Conservation (phyloP, 768 basidiomycete species). For the Guyanaporus albipodus region DNA sequence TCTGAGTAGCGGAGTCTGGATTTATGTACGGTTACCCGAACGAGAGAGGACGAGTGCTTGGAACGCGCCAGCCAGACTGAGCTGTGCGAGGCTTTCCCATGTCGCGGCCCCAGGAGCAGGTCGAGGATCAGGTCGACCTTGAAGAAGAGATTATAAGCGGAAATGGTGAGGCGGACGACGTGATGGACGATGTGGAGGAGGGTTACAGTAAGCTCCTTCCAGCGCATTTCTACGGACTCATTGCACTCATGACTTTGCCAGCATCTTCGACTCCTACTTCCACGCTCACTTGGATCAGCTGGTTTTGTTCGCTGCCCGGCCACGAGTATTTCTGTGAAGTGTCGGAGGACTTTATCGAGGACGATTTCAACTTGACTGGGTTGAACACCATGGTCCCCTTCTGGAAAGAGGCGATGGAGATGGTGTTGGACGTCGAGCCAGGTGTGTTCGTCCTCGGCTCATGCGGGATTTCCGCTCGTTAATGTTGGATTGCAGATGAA, state of each 20-base stretch:
- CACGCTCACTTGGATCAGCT: slow-evolving; percentile 91
- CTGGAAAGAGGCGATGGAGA: slow-evolving; percentile 99
- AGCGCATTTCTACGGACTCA: slow-evolving; percentile 5
- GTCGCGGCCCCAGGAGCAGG: slow-evolving; percentile 38
- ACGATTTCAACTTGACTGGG: slow-evolving; percentile 98
- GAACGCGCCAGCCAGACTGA: slow-evolving; percentile 22
- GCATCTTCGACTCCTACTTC: slow-evolving; percentile 90
- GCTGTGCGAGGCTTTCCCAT: slow-evolving; percentile 27
- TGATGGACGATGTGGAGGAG: slow-evolving; percentile 67
- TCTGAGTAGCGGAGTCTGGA: slow-evolving; percentile 30
- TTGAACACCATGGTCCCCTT: slow-evolving; percentile 95
- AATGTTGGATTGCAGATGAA: slow-evolving; percentile 53
- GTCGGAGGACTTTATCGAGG: slow-evolving; percentile 98
- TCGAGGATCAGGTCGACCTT: slow-evolving; percentile 47
- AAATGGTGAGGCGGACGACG: slow-evolving; percentile 63
- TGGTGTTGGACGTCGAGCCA: slow-evolving; percentile 99
- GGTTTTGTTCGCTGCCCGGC: slow-evolving; percentile 92
- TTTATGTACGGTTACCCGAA: slow-evolving; percentile 24
- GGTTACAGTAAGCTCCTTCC: slow-evolving; percentile 68
- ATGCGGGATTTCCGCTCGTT: slow-evolving; percentile 9
- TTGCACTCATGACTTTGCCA: slow-evolving; percentile 31
- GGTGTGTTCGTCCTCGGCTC: slow-evolving; percentile 49
- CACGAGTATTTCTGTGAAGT: slow-evolving; percentile 99
- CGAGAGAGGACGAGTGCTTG: slow-evolving; percentile 15
- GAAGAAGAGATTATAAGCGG: slow-evolving; percentile 62